Conservation (phyloP, 768 basidiomycete species). For the Mycena vitilis region DNA sequence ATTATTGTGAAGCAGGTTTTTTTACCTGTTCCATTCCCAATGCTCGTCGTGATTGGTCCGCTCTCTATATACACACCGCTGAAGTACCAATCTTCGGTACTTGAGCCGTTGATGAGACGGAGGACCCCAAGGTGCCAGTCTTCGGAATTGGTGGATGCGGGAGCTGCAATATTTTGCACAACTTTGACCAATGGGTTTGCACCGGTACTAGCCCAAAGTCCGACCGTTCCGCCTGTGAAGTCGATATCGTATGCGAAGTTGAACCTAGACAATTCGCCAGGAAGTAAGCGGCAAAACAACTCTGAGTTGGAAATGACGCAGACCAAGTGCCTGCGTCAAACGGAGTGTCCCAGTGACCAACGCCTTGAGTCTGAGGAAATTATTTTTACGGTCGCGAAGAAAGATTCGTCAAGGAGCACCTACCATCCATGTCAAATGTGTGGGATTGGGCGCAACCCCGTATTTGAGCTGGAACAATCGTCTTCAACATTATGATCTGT, state of each 20-base stretch:
- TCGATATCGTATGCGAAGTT: conserved; percentile 78
- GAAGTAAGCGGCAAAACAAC: too few relatives aligned
- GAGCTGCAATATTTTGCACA: conserved; percentile 57
- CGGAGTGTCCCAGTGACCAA: conserved; percentile 61
- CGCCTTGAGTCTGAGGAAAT: conserved; percentile 43
- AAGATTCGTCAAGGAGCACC: background rate
- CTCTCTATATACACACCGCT: conserved; percentile 71
- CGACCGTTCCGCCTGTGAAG: conserved; percentile 64
- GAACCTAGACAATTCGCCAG: conserved; percentile 39
- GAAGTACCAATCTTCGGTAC: conserved; percentile 68
- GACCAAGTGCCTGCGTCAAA: conserved; percentile 64
- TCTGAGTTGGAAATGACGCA: too few relatives aligned
- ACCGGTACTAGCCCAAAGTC: conserved; percentile 68
- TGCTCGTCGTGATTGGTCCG: conserved; percentile 64
- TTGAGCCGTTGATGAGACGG: conserved; percentile 55
- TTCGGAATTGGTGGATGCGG: conserved; percentile 67
- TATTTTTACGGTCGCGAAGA: too few relatives aligned
- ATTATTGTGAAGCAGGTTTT: background rate
- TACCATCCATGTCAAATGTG: conserved; percentile 64
- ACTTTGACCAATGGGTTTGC: conserved; percentile 61
- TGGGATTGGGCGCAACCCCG: conserved; percentile 61
- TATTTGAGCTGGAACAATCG: conserved; percentile 59
- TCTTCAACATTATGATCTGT: background rate
- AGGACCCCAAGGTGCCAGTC: conserved; percentile 75
- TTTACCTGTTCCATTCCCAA: conserved; percentile 47